Evolutionary conservation across 2,329 filamentous ascomycete species (phyloP).

Genomic region (Catunica adiposa): DNA sequence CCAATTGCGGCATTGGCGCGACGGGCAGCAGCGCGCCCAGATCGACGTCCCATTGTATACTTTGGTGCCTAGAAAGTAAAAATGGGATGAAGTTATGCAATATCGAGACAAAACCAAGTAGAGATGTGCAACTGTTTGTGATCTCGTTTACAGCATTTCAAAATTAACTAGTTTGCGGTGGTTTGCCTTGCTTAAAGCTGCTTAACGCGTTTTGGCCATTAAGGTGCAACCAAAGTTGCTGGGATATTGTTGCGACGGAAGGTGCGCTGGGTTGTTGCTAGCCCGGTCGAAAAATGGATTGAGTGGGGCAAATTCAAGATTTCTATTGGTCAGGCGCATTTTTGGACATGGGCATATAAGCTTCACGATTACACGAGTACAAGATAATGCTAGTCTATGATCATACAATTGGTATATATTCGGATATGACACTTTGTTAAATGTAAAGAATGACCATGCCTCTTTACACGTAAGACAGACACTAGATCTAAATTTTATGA

Average conservation of each 20-base stretch:
- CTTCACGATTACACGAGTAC: too few species aligned
- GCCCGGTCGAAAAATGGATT: not conserved
- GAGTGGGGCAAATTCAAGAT: not conserved
- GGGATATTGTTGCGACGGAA: not conserved
- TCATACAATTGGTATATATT: not conserved
- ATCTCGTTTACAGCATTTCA: too few species aligned
- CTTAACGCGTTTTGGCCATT: too few species aligned
- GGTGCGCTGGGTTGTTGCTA: not conserved
- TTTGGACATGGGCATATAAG: too few species aligned
- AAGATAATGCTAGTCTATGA: too few species aligned
- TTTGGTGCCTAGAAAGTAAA: not conserved
- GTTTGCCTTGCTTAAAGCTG: too few species aligned
- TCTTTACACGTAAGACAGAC: not conserved
- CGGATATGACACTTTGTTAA: not conserved
- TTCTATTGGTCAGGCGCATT: not conserved
- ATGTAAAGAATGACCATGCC: not conserved
- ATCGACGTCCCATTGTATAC: slow-evolving; percentile 26
- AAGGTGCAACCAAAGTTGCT: not conserved
- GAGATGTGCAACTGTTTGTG: too few species aligned
- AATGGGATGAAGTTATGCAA: not conserved
- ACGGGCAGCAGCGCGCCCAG: slow-evolving; percentile 37
- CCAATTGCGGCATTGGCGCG: slow-evolving; percentile 36
- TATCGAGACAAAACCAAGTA: too few species aligned
- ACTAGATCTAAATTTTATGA: not conserved
- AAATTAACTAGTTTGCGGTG: too few species aligned